phyloP scores from a whole-genome alignment of 768 basidiomycete genomes.

The Trametes punicea region DNA sequence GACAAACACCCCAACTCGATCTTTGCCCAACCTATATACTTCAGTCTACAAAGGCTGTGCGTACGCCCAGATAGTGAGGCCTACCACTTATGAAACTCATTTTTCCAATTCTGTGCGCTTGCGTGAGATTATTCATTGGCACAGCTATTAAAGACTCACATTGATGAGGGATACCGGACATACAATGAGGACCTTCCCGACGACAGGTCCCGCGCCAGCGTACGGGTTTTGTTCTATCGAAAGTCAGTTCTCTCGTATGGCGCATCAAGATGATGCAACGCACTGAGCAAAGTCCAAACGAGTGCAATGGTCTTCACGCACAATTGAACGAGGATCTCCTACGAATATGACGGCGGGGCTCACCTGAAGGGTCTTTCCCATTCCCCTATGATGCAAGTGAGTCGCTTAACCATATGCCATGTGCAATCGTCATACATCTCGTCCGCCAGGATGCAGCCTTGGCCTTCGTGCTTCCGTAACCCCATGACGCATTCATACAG shows the following conservation, averaged over 20 bases:
- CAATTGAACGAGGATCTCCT: background rate
- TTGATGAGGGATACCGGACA: constrained; percentile 90
- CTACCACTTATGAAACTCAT: constrained; percentile 93
- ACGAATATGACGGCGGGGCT: constrained; percentile 1
- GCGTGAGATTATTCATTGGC: background rate
- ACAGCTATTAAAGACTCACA: constrained; percentile 38
- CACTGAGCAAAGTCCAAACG: constrained; percentile 89
- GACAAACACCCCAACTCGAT: constrained; percentile 53
- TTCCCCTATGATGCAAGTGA: constrained; percentile 57
- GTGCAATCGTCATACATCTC: constrained; percentile 62
- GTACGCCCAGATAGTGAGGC: background rate
- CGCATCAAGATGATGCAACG: constrained; percentile 24
- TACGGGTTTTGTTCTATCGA: constrained; percentile 80
- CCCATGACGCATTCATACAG: constrained; percentile 98
- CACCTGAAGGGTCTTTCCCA: constrained; percentile 93
- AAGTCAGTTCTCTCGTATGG: background rate
- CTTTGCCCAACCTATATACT: constrained; percentile 46
- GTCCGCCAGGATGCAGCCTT: constrained; percentile 95
- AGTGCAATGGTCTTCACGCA: constrained; percentile 75
- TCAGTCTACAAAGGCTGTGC: constrained; percentile 33
- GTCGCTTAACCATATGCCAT: background rate
- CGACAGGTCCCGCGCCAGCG: constrained; percentile 46
- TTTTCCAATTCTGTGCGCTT: constrained; percentile 84
- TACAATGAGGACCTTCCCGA: constrained; percentile 86
- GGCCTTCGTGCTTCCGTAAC: constrained; percentile 82